Evolutionary conservation across 169 alveolate genomes (phyloP).

Genomic region (Babesia sp.): DNA sequence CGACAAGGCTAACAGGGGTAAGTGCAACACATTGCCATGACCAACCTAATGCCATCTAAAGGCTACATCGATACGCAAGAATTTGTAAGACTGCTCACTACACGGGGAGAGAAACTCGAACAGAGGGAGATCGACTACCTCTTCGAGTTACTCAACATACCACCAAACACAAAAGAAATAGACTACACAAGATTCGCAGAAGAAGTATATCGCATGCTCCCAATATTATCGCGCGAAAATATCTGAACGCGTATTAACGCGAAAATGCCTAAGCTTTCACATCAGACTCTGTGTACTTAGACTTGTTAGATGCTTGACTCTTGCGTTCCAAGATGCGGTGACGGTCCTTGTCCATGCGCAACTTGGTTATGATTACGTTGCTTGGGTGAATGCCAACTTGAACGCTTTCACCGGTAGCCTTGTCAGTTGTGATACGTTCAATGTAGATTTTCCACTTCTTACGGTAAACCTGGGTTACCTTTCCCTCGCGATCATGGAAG

Average conservation of each 20-base stretch:
- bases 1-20: constrained; percentile 52
- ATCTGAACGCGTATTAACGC: neutral
- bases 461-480: constrained; percentile 96
- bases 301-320: constrained; percentile 76
- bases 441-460: constrained; percentile 95
- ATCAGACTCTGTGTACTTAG: constrained; percentile 72
- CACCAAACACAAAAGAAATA: constrained; percentile 9
- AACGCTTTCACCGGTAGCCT: constrained; percentile 89
- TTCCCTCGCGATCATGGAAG: constrained; percentile 96
- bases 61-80: constrained; percentile 53
- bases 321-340: constrained; percentile 89
- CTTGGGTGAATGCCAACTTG: constrained; percentile 95
- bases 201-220: constrained; percentile 46
- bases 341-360: constrained; percentile 93
- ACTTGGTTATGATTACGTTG: constrained; percentile 93
- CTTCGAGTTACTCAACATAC: constrained; percentile 43
- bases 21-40: neutral
- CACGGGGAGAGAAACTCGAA: constrained; percentile 58
- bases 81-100: constrained; percentile 35
- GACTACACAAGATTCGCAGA: constrained; percentile 55
- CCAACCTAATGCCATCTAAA: neutral
- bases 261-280: constrained; percentile 38
- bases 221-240: constrained; percentile 25
- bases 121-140: constrained; percentile 40
- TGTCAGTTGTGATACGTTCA: constrained; percentile 95